Percentiles rank a stretch among this genome's conserved stretches.
These are phyloP conservation scores for Coniochaeta sp. DNA, from an alignment of 2,329 filamentous ascomycete genomes.

Conservation along the genomic window DNA sequence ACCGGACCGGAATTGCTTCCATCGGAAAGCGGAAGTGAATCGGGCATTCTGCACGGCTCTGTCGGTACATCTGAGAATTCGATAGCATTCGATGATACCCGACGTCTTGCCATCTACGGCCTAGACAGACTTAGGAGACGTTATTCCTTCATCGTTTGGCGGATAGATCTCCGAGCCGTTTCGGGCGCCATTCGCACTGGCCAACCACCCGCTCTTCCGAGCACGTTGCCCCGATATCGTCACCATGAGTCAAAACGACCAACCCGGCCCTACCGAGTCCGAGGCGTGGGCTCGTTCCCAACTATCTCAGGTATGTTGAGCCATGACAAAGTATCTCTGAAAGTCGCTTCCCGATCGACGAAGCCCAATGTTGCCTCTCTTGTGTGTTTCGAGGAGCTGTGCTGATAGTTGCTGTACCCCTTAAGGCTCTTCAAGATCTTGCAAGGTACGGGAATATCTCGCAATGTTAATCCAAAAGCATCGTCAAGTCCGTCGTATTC, in stretches of 20 bases:
- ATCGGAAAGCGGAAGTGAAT: neutral
- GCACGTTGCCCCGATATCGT: neutral
- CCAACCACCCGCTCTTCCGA: neutral
- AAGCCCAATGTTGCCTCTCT: neutral
- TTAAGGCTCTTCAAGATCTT: conserved; percentile 25
- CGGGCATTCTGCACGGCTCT: neutral
- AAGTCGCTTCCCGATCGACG: neutral
- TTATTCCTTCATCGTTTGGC: neutral
- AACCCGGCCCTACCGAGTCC: neutral
- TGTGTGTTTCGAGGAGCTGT: neutral
- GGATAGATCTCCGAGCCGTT: neutral
- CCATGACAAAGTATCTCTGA: no score
- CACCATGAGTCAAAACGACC: neutral
- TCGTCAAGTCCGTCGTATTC: neutral
- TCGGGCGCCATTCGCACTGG: neutral
- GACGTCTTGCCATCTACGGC: neutral
- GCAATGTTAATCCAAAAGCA: neutral
- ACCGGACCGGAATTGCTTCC: no score
- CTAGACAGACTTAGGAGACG: neutral
- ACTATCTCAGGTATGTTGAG: conserved; percentile 3
- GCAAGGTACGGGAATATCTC: conserved; percentile 19
- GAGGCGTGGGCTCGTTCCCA: neutral
- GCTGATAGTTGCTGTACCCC: conserved; percentile 7
- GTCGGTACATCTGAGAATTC: neutral
- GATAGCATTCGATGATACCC: no score